phyloP scores from a whole-genome alignment of 1,139 yeast species.

The Ogataea hybrid region DNA sequence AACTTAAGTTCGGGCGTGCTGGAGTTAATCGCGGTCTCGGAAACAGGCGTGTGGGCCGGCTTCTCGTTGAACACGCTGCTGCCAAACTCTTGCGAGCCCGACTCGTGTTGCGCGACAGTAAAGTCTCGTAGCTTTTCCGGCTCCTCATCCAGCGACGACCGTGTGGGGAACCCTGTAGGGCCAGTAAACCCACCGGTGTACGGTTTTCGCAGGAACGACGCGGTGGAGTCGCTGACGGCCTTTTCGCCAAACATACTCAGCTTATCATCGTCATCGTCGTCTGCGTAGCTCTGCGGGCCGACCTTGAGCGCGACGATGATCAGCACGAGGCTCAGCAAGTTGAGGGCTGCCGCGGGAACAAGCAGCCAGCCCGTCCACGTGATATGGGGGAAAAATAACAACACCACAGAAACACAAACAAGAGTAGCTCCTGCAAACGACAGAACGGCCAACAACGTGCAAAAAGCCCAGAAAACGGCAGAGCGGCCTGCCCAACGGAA shows the following conservation, averaged over 20 bases:
- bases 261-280: slow-evolving; percentile 12
- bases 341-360: slow-evolving; percentile 61
- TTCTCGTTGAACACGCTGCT: slow-evolving; percentile 7
- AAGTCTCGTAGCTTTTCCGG: slow-evolving; percentile 12
- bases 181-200: slow-evolving; percentile 10
- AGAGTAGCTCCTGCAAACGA: slow-evolving; percentile 52
- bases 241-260: slow-evolving; percentile 14
- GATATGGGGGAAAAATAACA: slow-evolving; percentile 61
- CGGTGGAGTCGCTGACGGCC: slow-evolving; percentile 4
- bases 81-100: slow-evolving; percentile 7
- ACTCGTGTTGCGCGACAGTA: slow-evolving; percentile 9
- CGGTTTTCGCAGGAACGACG: slow-evolving; percentile 6
- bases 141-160: slow-evolving; percentile 9
- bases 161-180: slow-evolving; percentile 7
- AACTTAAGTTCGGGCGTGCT: slow-evolving; percentile 17
- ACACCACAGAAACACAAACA: slow-evolving; percentile 50
- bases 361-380: slow-evolving; percentile 71
- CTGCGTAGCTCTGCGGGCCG: slow-evolving; percentile 12
- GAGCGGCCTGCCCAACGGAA: slow-evolving; percentile 14
- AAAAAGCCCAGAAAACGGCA: slow-evolving; percentile 33
- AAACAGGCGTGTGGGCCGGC: slow-evolving; percentile 4
- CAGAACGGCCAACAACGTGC: slow-evolving; percentile 38
- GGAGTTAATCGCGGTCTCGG: slow-evolving; percentile 6
- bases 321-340: slow-evolving; percentile 35
- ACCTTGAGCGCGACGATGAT: slow-evolving; percentile 19